Evolutionary conservation across 1,284 basidiomycete species (phyloP).

Genomic region (Singerocomus rubriflavus): DNA sequence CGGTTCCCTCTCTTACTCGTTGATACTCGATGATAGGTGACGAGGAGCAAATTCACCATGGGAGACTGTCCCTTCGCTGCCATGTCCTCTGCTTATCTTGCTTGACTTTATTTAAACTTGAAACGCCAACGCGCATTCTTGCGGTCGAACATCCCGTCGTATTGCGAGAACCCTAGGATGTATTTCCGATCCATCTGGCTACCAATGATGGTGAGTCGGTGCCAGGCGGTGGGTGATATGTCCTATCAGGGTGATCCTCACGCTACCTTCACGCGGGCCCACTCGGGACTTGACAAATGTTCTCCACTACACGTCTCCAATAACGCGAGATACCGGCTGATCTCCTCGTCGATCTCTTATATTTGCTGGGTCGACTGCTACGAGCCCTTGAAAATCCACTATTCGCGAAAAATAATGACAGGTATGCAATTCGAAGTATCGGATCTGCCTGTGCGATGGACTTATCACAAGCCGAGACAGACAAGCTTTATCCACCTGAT

Average conservation of each 20-base stretch:
- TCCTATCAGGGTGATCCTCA: constrained; percentile 24
- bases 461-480: constrained; percentile 7
- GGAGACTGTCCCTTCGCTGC: constrained; percentile 9
- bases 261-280: constrained; percentile 3
- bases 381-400: neutral
- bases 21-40: constrained; percentile 26
- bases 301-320: constrained; percentile 10
- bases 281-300: constrained; percentile 4
- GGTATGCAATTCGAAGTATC: constrained; percentile 9
- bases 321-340: constrained; percentile 8
- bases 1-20: constrained; percentile 41
- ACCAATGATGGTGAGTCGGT: constrained; percentile 7
- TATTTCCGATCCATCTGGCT: constrained; percentile 12
- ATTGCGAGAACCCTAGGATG: too few species aligned
- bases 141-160: constrained; percentile 10
- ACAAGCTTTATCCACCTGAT: constrained; percentile 13
- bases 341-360: neutral
- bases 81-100: constrained; percentile 15
- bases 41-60: constrained; percentile 13
- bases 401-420: constrained; percentile 13
- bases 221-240: constrained; percentile 18
- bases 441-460: neutral
- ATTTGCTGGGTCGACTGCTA: neutral
- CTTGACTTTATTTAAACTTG: constrained; percentile 30
- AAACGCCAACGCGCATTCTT: constrained; percentile 21